Conservation (phyloP, 1,284 basidiomycete species). For the Boletellus deceptivus region DNA sequence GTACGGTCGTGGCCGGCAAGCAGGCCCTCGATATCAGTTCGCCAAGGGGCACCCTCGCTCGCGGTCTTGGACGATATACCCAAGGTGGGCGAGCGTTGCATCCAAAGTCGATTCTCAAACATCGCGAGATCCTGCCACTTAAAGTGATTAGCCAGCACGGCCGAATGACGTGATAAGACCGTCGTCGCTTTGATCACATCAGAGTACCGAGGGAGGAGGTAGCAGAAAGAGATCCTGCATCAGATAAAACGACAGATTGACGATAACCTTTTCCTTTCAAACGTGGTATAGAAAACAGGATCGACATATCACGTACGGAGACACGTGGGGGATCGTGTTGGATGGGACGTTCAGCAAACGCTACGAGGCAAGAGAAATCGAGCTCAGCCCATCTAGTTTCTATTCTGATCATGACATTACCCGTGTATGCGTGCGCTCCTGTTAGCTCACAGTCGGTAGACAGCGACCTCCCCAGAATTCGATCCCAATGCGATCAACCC, state of each 20-base stretch:
- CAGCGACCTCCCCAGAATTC: slow-evolving; percentile 43
- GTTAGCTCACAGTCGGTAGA: slow-evolving; percentile 39
- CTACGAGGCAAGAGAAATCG: neutral
- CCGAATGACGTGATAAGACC: slow-evolving; percentile 9
- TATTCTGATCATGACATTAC: slow-evolving; percentile 2
- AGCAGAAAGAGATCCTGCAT: slow-evolving; percentile 11
- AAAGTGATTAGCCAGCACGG: neutral
- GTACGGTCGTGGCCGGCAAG: too few species aligned
- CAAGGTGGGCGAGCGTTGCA: too few species aligned
- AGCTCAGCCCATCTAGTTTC: neutral
- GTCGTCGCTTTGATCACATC: slow-evolving; percentile 10
- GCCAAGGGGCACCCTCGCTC: too few species aligned
- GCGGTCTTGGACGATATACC: too few species aligned
- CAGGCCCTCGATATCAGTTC: too few species aligned
- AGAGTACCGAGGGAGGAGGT: neutral
- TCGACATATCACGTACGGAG: slow-evolving; percentile 11
- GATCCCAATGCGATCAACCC: slow-evolving; percentile 53
- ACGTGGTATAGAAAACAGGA: neutral
- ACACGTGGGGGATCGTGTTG: slow-evolving; percentile 2
- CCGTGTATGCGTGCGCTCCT: neutral
- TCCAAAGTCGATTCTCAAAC: too few species aligned
- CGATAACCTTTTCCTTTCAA: slow-evolving; percentile 1
- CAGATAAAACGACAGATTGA: slow-evolving; percentile 6
- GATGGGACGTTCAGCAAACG: neutral
- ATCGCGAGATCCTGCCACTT: too few species aligned